Evolutionary conservation across 2,329 filamentous ascomycete species (phyloP), one percentile per base, ranked within the genome.

Genomic region (Alternaria arbusti): DNA sequence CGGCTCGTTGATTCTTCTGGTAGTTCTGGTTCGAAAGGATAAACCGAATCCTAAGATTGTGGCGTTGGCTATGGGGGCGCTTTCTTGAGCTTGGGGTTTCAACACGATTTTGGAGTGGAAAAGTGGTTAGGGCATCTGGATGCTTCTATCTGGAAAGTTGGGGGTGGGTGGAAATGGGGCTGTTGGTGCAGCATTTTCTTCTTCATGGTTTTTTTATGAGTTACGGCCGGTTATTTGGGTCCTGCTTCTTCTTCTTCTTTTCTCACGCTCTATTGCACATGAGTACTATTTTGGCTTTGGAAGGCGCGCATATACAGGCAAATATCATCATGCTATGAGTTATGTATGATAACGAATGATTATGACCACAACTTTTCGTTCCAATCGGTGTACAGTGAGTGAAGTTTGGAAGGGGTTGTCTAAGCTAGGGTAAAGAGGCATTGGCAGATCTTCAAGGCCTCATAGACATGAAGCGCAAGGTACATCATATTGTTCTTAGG

Each of bases 41-140:
- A 64, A 65, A 50, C 79, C 79, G 50, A 81, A 82, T 62, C 80
- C 81, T 22, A 83, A 81, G 71, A 67, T 82, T 49, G 74, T 84
- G 47, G 82, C 81, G 65, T 26, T 63, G 26, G 61, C 61, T 56
- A 63, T 63, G 61, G 61, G 61, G 10, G 28, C 61, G 11, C 55
- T 63, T 13, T 60, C 57, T 51, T 63, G 46, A 63, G 46, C 9
- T 8, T 7, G 23, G 15, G 12, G 4, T 26, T 28, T 17, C 26
- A 11, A 10, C 10, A 28, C 2, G 17, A n/a, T 17, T 6, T 13
- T 56, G 23, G 15, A 12, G n/a, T 25, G 40, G 47, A 52, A 52
- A 15, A 40, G 30, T 15, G 30, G 10, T 20, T 20, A 23, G 17
- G 5, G n/a, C 23, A 15, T 7, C 30, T 52, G 49, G 28, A 52